Evolutionary conservation across 352 stramenopile genomes (phyloP).

Genomic region (Phytophthora lateralis): DNA sequence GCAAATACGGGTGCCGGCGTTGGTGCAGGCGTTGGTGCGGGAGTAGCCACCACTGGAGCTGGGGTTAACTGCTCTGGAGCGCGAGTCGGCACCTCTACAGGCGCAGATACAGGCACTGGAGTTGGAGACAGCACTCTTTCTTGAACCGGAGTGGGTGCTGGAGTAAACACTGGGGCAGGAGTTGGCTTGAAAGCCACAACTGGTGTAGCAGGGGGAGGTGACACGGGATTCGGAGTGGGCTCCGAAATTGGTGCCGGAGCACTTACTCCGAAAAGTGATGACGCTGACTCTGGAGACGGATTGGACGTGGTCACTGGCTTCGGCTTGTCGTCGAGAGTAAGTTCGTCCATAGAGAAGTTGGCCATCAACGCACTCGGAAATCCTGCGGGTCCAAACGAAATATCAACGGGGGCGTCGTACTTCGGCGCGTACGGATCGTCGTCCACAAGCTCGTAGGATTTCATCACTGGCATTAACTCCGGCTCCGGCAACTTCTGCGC

Average conservation of each 20-base stretch:
- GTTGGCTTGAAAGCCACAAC: conserved; percentile 15
- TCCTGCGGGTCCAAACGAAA: conserved; percentile 23
- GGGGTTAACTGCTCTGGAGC: background rate
- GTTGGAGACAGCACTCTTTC: conserved; percentile 5
- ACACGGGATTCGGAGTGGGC: conserved; percentile 13
- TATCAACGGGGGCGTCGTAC: conserved; percentile 19
- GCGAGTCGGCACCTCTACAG: conserved; percentile 3
- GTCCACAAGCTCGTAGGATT: conserved; percentile 42
- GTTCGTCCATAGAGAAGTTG: conserved; percentile 58
- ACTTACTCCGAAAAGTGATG: conserved; percentile 38
- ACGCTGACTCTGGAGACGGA: conserved; percentile 22
- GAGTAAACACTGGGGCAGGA: conserved; percentile 6
- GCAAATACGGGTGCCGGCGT: conserved; percentile 1
- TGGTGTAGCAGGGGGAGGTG: conserved; percentile 9
- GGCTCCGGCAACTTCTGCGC: conserved; percentile 32
- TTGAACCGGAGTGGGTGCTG: conserved; percentile 15
- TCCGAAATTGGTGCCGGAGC: conserved; percentile 12
- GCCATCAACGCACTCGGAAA: conserved; percentile 44
- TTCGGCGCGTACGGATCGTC: conserved; percentile 30
- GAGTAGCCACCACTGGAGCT: background rate
- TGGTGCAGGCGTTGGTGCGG: background rate
- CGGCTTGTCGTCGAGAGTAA: conserved; percentile 35
- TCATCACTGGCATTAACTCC: conserved; percentile 37
- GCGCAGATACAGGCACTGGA: conserved; percentile 14
- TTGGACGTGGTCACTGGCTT: conserved; percentile 20